Base-by-base conservation (phyloP, 140 eudicot species). In the Stevia rebaudiana region DNA sequence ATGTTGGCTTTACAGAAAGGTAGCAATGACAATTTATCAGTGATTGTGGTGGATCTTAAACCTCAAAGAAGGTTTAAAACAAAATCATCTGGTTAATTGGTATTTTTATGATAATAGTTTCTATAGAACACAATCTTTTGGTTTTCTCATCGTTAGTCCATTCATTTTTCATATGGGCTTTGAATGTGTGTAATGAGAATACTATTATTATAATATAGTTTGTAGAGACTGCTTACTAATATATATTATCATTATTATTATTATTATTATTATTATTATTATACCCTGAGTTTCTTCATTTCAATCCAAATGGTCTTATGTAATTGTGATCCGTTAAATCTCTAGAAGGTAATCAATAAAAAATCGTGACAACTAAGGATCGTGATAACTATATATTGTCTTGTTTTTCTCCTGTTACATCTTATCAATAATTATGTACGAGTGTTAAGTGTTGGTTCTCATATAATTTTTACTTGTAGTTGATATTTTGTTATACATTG, bases 21-120 rank as follows among this genome's bases (percentile, higher is more conserved):
- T 33, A 88, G 96, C 88, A 83, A 85, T 39, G 99, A 92, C 60
- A 92, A 92, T 28, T 76, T 92, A 10, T 85, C 95, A 8, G 90
- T 92, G 33, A 83, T 92, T 50, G 99, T 92, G 65, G 90, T 92
- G 71, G 97, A 92, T 74, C 79, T 92, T 73, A 92, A 92, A 80
- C 63, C 99, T 44, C 86, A 82, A 61, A 92, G 99, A 80, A 92
- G 84, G 84, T 74, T 83, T 62, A 88, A 85, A 82, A 76, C 60
- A 69, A 92, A 85, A 78, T 52, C 90, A 78, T 52, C 90, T 70
- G 82, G 81, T 48, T 22, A 44, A 37, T 55, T 74, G 57, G 6
- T 13, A 8, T 40, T 37, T 61, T 12, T 23, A 64, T 42, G 19
- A 60, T 65, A 35, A 46, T 63, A 36, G 69, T 53, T 57, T 31